These are phyloP conservation scores for Wickerhamomyces strasburgensis DNA, from an alignment of 805 yeast genomes.

Conservation along the genomic window DNA sequence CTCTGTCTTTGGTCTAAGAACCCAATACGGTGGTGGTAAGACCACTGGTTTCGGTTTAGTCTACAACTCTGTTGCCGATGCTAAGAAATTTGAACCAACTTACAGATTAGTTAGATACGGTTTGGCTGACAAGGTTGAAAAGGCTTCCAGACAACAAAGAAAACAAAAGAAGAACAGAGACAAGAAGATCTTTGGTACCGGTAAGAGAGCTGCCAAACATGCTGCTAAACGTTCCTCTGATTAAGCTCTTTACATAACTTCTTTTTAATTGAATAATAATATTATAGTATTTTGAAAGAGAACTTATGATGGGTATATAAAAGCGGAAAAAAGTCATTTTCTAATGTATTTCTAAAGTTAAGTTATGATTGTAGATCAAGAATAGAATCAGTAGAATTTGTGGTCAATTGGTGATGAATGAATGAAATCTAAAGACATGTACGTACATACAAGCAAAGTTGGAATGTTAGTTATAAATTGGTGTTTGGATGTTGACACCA, in stretches of 20 bases:
- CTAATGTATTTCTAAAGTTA: slow-evolving; percentile 5
- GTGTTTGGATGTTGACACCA: no score
- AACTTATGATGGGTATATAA: slow-evolving; percentile 9
- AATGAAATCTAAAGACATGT: neutral
- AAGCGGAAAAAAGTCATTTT: slow-evolving; percentile 6
- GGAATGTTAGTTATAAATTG: no score
- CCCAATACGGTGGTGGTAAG: slow-evolving; percentile 99
- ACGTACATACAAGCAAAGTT: no score
- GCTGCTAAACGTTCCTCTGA: slow-evolving; percentile 88
- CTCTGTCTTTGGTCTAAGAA: slow-evolving; percentile 98
- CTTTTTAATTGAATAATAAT: slow-evolving; percentile 2
- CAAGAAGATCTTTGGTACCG: slow-evolving; percentile 98
- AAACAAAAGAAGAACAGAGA: slow-evolving; percentile 99
- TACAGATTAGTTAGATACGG: slow-evolving; percentile 99
- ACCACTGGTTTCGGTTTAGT: slow-evolving; percentile 99
- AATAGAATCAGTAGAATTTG: no score
- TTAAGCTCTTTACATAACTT: slow-evolving; percentile 31
- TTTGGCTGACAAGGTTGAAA: slow-evolving; percentile 91
- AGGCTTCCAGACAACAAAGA: slow-evolving; percentile 99
- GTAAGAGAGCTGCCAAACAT: slow-evolving; percentile 88
- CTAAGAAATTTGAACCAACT: slow-evolving; percentile 97
- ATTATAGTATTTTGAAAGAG: neutral
- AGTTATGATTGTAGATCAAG: neutral
- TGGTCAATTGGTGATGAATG: neutral
- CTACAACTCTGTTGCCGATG: slow-evolving; percentile 96